Evolutionary conservation across 495 filamentous ascomycete species (phyloP).

Genomic region (Aspergillus nanangensis): DNA sequence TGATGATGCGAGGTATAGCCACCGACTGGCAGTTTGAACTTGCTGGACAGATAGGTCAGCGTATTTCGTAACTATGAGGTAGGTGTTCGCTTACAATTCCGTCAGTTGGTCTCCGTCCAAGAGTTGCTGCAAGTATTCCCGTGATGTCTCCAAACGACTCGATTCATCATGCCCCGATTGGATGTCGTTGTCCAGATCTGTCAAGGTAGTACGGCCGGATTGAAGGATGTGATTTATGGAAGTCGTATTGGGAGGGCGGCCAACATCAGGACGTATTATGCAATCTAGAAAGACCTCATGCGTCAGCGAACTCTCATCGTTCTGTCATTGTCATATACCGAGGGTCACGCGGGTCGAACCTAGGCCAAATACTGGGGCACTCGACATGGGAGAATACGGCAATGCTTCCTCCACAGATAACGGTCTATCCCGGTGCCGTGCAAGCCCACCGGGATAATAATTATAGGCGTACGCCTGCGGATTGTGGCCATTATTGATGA

Average conservation of each 20-base stretch:
- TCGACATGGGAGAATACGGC: conserved; percentile 87
- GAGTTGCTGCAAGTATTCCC: conserved; percentile 65
- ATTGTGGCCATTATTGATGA: conserved; percentile 37
- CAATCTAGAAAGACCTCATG: conserved; percentile 25
- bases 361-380: conserved; percentile 79
- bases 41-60: conserved; percentile 42
- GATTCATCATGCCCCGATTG: conserved; percentile 35
- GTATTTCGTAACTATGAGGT: conserved; percentile 8
- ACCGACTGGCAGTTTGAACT: conserved; percentile 57
- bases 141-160: conserved; percentile 38
- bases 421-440: conserved; percentile 34
- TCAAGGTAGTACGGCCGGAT: conserved; percentile 38
- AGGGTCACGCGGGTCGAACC: conserved; percentile 45
- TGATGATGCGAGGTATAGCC: conserved; percentile 17
- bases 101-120: conserved; percentile 64
- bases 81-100: conserved; percentile 57
- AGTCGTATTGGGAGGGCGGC: conserved; percentile 36
- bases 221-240: conserved; percentile 44
- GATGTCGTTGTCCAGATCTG: conserved; percentile 37
- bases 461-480: conserved; percentile 19
- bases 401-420: conserved; percentile 77
- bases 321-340: conserved; percentile 10
- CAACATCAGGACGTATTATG: conserved; percentile 36
- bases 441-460: conserved; percentile 21
- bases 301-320: conserved; percentile 17